Conservation (phyloP, 129 eudicot genomes). For the Pittosporum tobira region DNA sequence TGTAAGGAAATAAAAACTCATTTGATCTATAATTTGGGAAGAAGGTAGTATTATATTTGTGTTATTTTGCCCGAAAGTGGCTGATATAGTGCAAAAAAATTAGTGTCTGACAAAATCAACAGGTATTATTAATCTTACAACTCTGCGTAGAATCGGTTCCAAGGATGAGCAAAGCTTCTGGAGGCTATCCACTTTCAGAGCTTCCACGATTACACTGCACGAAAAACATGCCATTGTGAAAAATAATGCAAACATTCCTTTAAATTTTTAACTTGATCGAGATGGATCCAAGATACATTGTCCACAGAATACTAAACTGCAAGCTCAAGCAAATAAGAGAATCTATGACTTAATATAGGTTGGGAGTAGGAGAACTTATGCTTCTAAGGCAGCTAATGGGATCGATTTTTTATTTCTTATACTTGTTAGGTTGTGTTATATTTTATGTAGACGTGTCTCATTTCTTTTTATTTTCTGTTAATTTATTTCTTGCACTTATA, state of each 20-base stretch:
- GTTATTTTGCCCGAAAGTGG: too few relatives aligned
- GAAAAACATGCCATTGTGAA: not conserved
- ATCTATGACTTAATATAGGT: not conserved
- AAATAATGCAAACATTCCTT: not conserved
- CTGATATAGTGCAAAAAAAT: not conserved
- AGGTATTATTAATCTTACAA: conserved; percentile 37
- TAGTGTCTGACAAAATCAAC: not conserved
- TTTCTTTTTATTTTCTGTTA: too few relatives aligned
- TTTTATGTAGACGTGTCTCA: too few relatives aligned
- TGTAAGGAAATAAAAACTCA: too few relatives aligned
- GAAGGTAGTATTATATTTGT: too few relatives aligned
- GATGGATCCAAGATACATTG: too few relatives aligned
- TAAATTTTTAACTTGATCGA: too few relatives aligned
- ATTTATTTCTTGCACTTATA: too few relatives aligned
- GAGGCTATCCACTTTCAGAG: conserved; percentile 82
- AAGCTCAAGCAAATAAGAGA: not conserved
- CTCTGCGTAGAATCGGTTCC: conserved; percentile 96
- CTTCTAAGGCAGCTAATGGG: not conserved
- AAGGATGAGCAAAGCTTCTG: conserved; percentile 94
- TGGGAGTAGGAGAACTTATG: not conserved
- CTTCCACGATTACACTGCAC: conserved; percentile 84
- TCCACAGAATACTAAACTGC: not conserved
- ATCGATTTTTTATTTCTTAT: too few relatives aligned
- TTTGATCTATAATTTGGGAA: too few relatives aligned
- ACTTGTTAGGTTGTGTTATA: too few relatives aligned